Evolutionary conservation across 1,284 basidiomycete genomes (phyloP).

Genomic region (Cutaneotrichosporon cutaneum): DNA sequence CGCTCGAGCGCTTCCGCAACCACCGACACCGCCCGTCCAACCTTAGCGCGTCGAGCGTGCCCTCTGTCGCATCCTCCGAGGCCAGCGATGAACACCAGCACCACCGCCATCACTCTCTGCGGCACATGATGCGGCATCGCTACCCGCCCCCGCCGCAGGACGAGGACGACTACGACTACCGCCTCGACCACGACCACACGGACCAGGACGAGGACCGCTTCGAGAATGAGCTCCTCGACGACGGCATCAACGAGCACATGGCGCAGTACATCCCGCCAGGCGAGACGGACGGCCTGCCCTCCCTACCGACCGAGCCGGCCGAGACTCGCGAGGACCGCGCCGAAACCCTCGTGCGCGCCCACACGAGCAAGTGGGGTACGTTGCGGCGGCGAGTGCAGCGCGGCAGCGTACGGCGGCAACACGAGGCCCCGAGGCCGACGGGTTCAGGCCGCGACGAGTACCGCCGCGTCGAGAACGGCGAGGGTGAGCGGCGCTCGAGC

Average conservation of each 20-base stretch:
- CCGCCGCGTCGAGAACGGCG: not conserved
- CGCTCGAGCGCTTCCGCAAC: constrained; percentile 40
- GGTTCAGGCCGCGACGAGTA: not conserved
- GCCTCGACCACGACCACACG: constrained; percentile 44
- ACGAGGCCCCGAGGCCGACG: not conserved
- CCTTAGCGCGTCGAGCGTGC: constrained; percentile 31
- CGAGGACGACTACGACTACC: constrained; percentile 51
- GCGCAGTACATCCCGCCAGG: constrained; percentile 28
- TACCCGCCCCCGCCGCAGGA: constrained; percentile 1
- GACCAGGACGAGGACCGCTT: constrained; percentile 7
- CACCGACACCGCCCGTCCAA: constrained; percentile 17
- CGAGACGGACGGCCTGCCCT: constrained; percentile 55
- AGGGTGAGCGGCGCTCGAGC: not conserved
- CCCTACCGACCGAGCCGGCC: constrained; percentile 31
- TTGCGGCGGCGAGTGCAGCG: constrained; percentile 43
- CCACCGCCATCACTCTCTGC: not conserved
- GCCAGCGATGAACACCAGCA: not conserved
- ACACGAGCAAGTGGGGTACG: constrained; percentile 50
- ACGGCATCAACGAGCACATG: constrained; percentile 37
- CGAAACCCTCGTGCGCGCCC: constrained; percentile 49
- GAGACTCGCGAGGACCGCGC: constrained; percentile 30
- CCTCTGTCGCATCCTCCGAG: constrained; percentile 17
- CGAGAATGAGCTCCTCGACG: constrained; percentile 30
- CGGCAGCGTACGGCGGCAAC: constrained; percentile 1
- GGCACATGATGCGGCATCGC: not conserved